Evolutionary conservation across 306 rosid species (phyloP), one percentile per base, ranked within the genome.

Genomic region (Alnus glutinosa): DNA sequence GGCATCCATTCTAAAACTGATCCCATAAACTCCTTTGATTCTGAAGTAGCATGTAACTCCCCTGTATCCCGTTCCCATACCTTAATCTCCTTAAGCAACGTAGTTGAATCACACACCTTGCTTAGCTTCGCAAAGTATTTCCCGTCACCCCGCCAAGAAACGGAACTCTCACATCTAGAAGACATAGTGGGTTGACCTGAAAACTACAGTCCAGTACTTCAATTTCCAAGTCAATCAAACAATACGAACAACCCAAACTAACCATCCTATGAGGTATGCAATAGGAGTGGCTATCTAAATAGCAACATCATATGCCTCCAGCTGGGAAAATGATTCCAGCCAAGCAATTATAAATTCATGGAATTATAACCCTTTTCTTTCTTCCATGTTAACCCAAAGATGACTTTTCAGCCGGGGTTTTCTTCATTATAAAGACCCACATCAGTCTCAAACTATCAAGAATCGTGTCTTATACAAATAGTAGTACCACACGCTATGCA

Each of bases 61-160:
- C 98, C 98, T 1, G 98, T 88, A 83, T 95, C 90, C 54, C 97
- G 88, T 75, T 95, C 96, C 99, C 99, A 95, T 78, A 95, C 79
- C 81, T 89, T 91, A 70, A 95, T 85, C 87, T 87, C 83, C 85
- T 89, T 92, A 67, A 71, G 86, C 75, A 71, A 73, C 4, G 84
- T 37, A 74, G 39, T 73, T 7, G 90, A 85, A 80, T 58, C 78
- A 32, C 57, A 66, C 62, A 44, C 87, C 82, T 80, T 75, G 54
- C 86, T 86, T 55, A 93, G 80, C 1, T 93, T 88, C 16, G 85
- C 97, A 82, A 95, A 93, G 89, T 87, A 93, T 74, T 89, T 95
- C 14, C 98, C 99, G 83, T 95, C 99, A 75, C 99, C 99, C 5
- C 96, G 92, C 99, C 99, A 95, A 54, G 96, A 88, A 80, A 93